phyloP scores from a whole-genome alignment of 164 flowering plant species.

The Stephania yunnanensis region DNA sequence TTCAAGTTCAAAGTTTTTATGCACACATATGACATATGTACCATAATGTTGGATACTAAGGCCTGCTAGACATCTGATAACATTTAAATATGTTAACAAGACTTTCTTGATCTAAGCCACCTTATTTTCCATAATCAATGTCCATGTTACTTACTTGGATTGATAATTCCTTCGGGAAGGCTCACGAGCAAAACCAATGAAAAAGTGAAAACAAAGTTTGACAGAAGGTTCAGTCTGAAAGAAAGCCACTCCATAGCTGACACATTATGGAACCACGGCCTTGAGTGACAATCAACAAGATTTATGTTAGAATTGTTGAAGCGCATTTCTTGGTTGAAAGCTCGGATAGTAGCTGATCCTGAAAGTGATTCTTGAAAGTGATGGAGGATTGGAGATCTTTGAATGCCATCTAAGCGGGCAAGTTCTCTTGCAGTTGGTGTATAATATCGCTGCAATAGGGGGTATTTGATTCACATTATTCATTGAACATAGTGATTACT shows the following conservation, averaged over 20 bases:
- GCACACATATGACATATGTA: no score
- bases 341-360: conserved; percentile 87
- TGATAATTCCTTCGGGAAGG: conserved; percentile 85
- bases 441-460: conserved; percentile 60
- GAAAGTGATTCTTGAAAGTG: conserved; percentile 89
- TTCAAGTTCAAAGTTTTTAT: no score
- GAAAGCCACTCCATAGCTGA: conserved; percentile 97
- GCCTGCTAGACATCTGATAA: no score
- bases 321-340: conserved; percentile 67
- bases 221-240: conserved; percentile 68
- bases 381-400: conserved; percentile 86
- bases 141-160: conserved; percentile 71
- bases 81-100: neutral
- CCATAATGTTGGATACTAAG: no score
- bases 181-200: conserved; percentile 74
- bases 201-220: conserved; percentile 84
- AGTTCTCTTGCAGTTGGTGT: conserved; percentile 91
- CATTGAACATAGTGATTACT: neutral
- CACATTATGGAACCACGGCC: conserved; percentile 92
- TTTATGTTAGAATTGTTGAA: conserved; percentile 46
- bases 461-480: neutral
- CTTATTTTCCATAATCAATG: neutral
- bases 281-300: conserved; percentile 65
- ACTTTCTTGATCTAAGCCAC: neutral
- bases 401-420: conserved; percentile 72